A percentile compares a stretch with the other conserved stretches of the same genome.
Evolutionary conservation across 495 filamentous ascomycete genomes (phyloP).

Genomic region (Trichoderma orchidacearum): DNA sequence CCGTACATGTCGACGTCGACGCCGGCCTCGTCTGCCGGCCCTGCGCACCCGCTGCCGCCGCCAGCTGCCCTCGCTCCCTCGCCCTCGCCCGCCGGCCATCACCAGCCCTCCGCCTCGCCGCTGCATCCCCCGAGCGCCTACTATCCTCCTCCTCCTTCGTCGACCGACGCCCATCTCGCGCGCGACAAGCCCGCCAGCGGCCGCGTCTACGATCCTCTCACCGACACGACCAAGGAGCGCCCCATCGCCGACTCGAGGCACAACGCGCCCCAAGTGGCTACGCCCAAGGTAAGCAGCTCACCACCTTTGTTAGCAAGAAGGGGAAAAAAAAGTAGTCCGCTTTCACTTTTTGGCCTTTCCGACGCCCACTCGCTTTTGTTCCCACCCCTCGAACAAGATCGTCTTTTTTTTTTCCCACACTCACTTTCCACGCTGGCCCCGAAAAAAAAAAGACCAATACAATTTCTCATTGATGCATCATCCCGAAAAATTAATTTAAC

Average conservation of each 20-base stretch:
- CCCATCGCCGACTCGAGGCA: conserved; percentile 26
- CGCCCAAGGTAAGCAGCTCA: conserved; percentile 23
- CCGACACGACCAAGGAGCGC: conserved; percentile 33
- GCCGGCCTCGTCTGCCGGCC: neutral
- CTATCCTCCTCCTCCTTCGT: conserved; percentile 9
- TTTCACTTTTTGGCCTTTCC: conserved; percentile 3
- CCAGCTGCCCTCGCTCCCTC: neutral
- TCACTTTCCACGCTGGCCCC: too few relatives aligned
- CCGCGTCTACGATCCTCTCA: conserved; percentile 43
- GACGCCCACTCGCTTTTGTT: conserved; percentile 5
- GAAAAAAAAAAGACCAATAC: too few relatives aligned
- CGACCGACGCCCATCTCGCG: conserved; percentile 2
- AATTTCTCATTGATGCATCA: neutral
- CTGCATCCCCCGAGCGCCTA: conserved; percentile 4
- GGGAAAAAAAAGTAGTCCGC: neutral
- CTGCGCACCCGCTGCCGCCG: neutral
- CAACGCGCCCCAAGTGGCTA: conserved; percentile 17
- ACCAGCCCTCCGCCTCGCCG: neutral
- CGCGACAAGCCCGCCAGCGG: conserved; percentile 30
- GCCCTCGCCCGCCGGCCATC: neutral
- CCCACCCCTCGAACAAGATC: conserved; percentile 5
- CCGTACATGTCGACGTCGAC: conserved; percentile 1
- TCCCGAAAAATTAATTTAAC: neutral
- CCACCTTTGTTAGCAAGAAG: too few relatives aligned
- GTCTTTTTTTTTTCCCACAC: neutral